A percentile compares a stretch with the other conserved stretches of the same genome.
Evolutionary conservation across 225 moss, liverwort and hornwort genomes (phyloP).

Genomic region (Polytrichum formosum): DNA sequence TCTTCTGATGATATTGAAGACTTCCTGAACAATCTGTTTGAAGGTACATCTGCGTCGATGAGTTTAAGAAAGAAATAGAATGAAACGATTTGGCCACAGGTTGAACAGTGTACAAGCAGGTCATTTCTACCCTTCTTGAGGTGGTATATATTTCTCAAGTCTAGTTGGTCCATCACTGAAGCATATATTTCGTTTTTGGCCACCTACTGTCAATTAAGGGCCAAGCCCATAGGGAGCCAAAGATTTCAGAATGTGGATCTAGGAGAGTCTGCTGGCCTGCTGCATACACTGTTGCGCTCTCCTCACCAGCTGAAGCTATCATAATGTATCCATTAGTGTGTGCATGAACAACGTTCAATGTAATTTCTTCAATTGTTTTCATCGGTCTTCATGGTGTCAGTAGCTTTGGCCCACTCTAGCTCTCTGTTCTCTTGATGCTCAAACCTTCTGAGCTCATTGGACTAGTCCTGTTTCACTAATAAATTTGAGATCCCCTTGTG

Average conservation of each 20-base stretch:
- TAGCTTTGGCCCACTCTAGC: too few species aligned
- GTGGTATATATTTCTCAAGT: slow-evolving; percentile 6
- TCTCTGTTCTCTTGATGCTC: too few species aligned
- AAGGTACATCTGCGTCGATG: slow-evolving; percentile 77
- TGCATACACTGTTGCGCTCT: slow-evolving; percentile 10
- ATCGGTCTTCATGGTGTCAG: background rate
- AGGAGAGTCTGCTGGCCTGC: slow-evolving; percentile 29
- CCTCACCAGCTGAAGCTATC: slow-evolving; percentile 27
- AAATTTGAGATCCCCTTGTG: too few species aligned
- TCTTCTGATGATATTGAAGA: slow-evolving; percentile 80
- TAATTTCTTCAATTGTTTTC: slow-evolving; percentile 5
- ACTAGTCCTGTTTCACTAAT: too few species aligned
- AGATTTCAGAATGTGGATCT: slow-evolving; percentile 31
- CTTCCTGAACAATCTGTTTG: slow-evolving; percentile 84
- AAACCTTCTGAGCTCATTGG: too few species aligned
- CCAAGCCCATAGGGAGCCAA: slow-evolving; percentile 36
- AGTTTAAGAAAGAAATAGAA: slow-evolving; percentile 65
- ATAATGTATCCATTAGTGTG: slow-evolving; percentile 42
- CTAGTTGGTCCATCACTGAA: slow-evolving; percentile 14
- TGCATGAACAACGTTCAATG: slow-evolving; percentile 21
- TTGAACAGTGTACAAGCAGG: slow-evolving; percentile 9
- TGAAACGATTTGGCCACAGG: slow-evolving; percentile 6
- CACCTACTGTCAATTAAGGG: slow-evolving; percentile 14
- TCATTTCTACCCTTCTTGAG: slow-evolving; percentile 6
- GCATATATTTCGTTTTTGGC: slow-evolving; percentile 20